Evolutionary conservation across 805 yeast species (phyloP), one percentile per base, ranked within the genome.

Genomic region (Suhomyces tanzawaensis): DNA sequence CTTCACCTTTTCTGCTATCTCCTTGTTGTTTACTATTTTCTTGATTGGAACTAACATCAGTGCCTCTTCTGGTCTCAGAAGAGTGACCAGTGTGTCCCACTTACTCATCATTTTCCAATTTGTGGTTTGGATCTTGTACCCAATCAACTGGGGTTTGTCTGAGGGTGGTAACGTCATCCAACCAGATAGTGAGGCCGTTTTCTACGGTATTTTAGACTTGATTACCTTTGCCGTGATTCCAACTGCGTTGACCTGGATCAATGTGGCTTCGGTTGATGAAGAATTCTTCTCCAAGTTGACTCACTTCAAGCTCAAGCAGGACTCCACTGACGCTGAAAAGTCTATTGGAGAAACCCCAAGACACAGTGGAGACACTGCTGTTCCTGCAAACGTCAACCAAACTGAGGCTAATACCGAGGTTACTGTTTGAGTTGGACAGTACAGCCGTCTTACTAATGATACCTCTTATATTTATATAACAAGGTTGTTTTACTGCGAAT

Each of bases 141-240:
- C 75, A 27, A 55, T 76, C 37, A 52, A 58, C 36, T 76, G 78
- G 78, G 79, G 74, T 53, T 57, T 76, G 40, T 60, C 73, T 51
- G 84, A 79, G 53, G 85, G 83, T 66, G 82, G 83, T 58, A 78
- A 78, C 52, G 74, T 65, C 32, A 72, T 79, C 42, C 74, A 69
- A 50, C 78, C 79, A 28, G 81, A 77, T 53, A 67, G 79, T 23
- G 82, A 76, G 52, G 72, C 75, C 30, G 77, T 72, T 16, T 79
- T 77, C 61, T 76, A 74, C 51, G 84, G 84, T 63, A 60, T 78
- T 41, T 57, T 79, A 44, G 85, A 79, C 58, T 46, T 79, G 29
- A 46, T 72, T 21, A 57, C 66, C 19, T 69, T 79, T 46, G 66
- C 60, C 37, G 19, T 64, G 29, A 53, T 69, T 34, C 80, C 80